These are phyloP conservation scores for Candida cerambycidarum DNA, from an alignment of 805 yeast genomes.

Conservation along the genomic window DNA sequence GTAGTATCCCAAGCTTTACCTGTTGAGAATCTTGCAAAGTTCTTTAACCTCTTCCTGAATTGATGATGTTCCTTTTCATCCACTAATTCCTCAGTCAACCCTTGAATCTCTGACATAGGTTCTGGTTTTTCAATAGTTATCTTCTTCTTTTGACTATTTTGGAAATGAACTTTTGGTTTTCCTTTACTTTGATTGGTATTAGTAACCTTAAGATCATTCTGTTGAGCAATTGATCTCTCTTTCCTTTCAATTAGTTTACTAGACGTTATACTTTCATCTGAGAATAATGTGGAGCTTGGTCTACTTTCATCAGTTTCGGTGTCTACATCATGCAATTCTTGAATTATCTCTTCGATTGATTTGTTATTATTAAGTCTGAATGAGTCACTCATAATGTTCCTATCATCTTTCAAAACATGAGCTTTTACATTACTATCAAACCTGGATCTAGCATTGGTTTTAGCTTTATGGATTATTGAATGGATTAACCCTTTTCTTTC, in stretches of 20 bases:
- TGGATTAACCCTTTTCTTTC: slow-evolving; percentile 25
- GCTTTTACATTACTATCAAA: slow-evolving; percentile 9
- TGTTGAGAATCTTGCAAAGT: slow-evolving; percentile 25
- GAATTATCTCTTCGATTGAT: slow-evolving; percentile 1
- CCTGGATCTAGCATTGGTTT: slow-evolving; percentile 14
- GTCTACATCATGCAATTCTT: background rate
- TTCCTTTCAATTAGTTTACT: no score
- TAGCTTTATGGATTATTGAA: slow-evolving; percentile 15
- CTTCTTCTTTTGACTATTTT: background rate
- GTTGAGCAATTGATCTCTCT: no score
- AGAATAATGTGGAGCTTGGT: slow-evolving; percentile 1
- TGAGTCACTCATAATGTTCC: background rate
- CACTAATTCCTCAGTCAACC: slow-evolving; percentile 10
- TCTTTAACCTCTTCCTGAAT: slow-evolving; percentile 20
- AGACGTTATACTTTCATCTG: background rate
- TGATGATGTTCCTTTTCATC: slow-evolving; percentile 13
- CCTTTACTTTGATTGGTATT: no score
- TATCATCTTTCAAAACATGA: background rate
- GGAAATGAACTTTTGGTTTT: background rate
- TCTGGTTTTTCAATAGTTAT: slow-evolving; percentile 21
- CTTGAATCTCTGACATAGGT: slow-evolving; percentile 18
- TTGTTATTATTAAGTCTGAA: slow-evolving; percentile 3
- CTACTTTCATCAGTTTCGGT: background rate
- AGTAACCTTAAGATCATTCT: no score
- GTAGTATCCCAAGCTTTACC: slow-evolving; percentile 20